Evolutionary conservation across 805 yeast species (phyloP).

Genomic region (Wickerhamomyces tratensis): DNA sequence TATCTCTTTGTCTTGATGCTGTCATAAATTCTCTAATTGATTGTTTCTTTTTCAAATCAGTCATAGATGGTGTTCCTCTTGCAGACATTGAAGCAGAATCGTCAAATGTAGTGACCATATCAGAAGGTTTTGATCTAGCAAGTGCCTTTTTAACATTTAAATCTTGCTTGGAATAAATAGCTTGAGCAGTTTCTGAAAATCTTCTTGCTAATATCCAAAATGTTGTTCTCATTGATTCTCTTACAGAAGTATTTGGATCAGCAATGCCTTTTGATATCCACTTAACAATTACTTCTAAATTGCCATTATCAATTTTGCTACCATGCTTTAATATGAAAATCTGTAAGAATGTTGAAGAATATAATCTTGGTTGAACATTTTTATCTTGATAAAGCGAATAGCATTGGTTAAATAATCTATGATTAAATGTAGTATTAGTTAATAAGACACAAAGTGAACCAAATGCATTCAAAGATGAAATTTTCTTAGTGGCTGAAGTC

Average conservation of each 20-base stretch:
- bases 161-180: constrained; percentile 14
- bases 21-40: constrained; percentile 39
- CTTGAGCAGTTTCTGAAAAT: constrained; percentile 44
- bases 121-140: constrained; percentile 45
- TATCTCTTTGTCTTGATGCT: constrained; percentile 29
- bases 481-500: constrained; percentile 29
- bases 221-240: constrained; percentile 63
- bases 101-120: constrained; percentile 5
- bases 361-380: constrained; percentile 59
- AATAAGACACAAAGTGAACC: constrained; percentile 39
- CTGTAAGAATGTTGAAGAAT: constrained; percentile 62
- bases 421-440: constrained; percentile 41
- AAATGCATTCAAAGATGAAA: constrained; percentile 23
- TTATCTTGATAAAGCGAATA: constrained; percentile 52
- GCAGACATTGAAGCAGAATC: too few relatives aligned
- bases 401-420: constrained; percentile 41
- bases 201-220: constrained; percentile 59
- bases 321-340: constrained; percentile 46
- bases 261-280: constrained; percentile 50
- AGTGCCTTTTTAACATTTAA: constrained; percentile 43
- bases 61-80: not conserved
- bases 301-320: constrained; percentile 18
- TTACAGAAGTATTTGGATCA: constrained; percentile 74
- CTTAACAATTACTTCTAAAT: constrained; percentile 36
- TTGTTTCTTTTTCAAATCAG: constrained; percentile 23